These are phyloP conservation scores for Pseudogymnoascus pannorum DNA, from an alignment of 2,329 filamentous ascomycete species.

Conservation along the genomic window DNA sequence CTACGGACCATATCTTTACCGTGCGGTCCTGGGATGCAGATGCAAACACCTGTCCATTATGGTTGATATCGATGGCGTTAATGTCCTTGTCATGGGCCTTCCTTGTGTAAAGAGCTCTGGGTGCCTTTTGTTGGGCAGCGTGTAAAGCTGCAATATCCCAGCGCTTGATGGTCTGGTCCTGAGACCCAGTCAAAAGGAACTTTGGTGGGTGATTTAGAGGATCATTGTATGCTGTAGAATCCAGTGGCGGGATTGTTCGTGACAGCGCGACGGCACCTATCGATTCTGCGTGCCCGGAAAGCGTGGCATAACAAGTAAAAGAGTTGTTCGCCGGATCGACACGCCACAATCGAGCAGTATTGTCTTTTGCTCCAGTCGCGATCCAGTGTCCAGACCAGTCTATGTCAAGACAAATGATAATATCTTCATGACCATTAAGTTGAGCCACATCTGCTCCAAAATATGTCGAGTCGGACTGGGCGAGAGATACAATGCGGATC, in stretches of 20 bases:
- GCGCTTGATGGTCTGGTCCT: conserved; percentile 90
- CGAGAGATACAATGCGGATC: conserved; percentile 74
- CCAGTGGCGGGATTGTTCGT: conserved; percentile 56
- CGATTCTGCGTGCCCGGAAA: conserved; percentile 91
- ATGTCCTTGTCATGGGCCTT: conserved; percentile 99
- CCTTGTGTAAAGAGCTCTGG: conserved; percentile 72
- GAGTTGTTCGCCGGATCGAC: conserved; percentile 69
- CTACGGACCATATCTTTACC: conserved; percentile 91
- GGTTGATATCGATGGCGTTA: conserved; percentile 82
- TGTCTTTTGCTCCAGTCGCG: conserved; percentile 93
- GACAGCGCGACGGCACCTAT: conserved; percentile 84
- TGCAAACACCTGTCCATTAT: conserved; percentile 72
- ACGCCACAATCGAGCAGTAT: conserved; percentile 84
- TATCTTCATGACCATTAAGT: conserved; percentile 86
- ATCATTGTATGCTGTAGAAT: conserved; percentile 62
- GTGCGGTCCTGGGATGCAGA: conserved; percentile 95
- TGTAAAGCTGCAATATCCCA: conserved; percentile 66
- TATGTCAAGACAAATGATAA: conserved; percentile 87
- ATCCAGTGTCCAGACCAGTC: conserved; percentile 98
- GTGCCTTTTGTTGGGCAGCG: conserved; percentile 41
- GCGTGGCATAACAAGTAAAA: conserved; percentile 71
- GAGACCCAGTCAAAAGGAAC: conserved; percentile 85
- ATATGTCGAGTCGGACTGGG: conserved; percentile 41
- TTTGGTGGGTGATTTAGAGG: conserved; percentile 73
- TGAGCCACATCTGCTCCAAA: conserved; percentile 86